These are phyloP conservation scores for Pseudogymnoascus sp. DNA, from an alignment of 2,329 filamentous ascomycete species.

Conservation along the genomic window DNA sequence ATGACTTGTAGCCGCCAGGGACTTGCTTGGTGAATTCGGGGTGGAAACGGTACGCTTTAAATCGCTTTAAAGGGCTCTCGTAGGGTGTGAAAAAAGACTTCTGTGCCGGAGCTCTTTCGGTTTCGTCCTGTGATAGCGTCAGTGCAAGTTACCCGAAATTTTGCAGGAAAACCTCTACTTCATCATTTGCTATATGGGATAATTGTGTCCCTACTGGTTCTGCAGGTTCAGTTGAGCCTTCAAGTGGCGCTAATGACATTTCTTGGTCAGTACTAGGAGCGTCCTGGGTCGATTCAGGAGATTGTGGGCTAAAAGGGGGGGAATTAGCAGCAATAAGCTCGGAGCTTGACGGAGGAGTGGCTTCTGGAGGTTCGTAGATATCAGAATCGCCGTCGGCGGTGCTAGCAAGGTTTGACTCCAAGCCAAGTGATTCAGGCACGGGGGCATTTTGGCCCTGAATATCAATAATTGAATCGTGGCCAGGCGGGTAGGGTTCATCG, in stretches of 20 bases:
- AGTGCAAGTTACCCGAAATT: not conserved
- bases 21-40: constrained; percentile 63
- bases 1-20: constrained; percentile 69
- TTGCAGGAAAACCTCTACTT: constrained; percentile 7
- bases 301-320: constrained; percentile 35
- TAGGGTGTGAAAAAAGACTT: constrained; percentile 50
- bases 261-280: not conserved
- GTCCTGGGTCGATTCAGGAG: constrained; percentile 22
- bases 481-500: not conserved
- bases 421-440: not conserved
- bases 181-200: not conserved
- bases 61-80: constrained; percentile 70
- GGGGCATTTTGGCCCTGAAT: not conserved
- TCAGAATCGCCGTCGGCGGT: constrained; percentile 33
- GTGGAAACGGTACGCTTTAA: constrained; percentile 86
- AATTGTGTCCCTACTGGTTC: not conserved
- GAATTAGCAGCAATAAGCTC: constrained; percentile 21
- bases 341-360: constrained; percentile 20
- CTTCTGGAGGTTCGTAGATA: constrained; percentile 47
- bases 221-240: not conserved
- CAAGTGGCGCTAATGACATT: not conserved
- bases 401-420: constrained; percentile 2
- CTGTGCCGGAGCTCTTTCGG: not conserved
- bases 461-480: not conserved
- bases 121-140: not conserved